Conservation (phyloP, 441 rosid genomes). For the Populus trichocarpa region DNA sequence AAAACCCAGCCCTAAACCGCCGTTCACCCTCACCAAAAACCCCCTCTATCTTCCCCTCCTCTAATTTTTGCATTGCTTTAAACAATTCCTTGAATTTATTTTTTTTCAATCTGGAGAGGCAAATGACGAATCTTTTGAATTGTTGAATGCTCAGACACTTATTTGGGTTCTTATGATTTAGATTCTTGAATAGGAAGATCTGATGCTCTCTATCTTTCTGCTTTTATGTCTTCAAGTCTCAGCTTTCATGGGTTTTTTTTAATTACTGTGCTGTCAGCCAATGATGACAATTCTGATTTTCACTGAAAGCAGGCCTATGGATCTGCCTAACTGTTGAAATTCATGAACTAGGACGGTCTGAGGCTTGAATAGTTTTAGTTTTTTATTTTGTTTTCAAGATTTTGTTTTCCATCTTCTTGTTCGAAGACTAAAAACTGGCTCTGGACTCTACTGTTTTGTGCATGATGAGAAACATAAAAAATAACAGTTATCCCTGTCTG, state of each 20-base stretch:
- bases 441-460: constrained; percentile 20
- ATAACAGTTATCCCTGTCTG: constrained; percentile 67
- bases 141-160: constrained; percentile 27
- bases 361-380: constrained; percentile 20
- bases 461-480: constrained; percentile 32
- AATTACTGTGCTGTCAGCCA: not conserved
- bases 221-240: too few species aligned
- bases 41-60: too few species aligned
- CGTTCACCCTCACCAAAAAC: too few species aligned
- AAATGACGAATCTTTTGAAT: constrained; percentile 38
- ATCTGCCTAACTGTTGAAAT: not conserved
- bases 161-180: constrained; percentile 32
- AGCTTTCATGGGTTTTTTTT: not conserved
- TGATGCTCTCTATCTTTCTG: constrained; percentile 28
- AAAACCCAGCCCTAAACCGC: too few species aligned
- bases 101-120: not conserved
- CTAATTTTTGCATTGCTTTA: too few species aligned
- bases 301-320: constrained; percentile 1
- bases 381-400: not conserved
- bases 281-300: constrained; percentile 6
- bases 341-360: constrained; percentile 72
- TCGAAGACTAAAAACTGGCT: not conserved
- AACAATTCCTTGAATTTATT: too few species aligned
- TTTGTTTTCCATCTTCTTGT: too few species aligned
- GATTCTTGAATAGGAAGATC: constrained; percentile 58